Evolutionary conservation across 768 basidiomycete species (phyloP), one percentile per base, ranked within the genome.

Genomic region (Imleria badia): DNA sequence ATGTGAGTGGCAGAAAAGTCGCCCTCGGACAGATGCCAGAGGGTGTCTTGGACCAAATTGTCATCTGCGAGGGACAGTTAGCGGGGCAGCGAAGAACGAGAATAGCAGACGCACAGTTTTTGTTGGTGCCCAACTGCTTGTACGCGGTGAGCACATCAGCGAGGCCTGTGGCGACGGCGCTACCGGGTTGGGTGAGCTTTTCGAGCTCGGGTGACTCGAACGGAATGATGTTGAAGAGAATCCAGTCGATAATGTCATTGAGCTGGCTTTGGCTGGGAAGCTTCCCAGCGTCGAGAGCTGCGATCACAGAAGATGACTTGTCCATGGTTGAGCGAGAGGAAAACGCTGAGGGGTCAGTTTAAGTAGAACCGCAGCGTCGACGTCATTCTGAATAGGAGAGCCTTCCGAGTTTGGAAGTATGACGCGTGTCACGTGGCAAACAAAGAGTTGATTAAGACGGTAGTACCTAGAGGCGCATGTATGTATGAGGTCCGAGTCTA

Each of bases 221-320:
- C 38, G 76, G 73, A 9, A 81, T 67, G 54, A 78, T 73, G 34
- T 80, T 74, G 13, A 75, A 63, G 38, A 82, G 80, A 43, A 82
- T 62, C 76, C 78, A 83, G 63, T 86, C 81, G 58, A 86, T 76
- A 62, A 78, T 75, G 0, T 64, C 63, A 55, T 76, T 76, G 36
- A 81, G 59, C 63, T 90, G 88, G 29, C 78, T 67, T 12, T 86
- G 83, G 2, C 76, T 76, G 17, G 88, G 88, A 5, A 88, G 72
- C 64, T 90, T 90, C 20, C 86, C 86, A 17, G 86, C 86, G 57
- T 83, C 78, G 61, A 89, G 69, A 9, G 88, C 88, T 44, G 85
- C 88, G 52, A 85, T 65, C 23, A 88, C 62, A 35, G 84, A 83
- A 17, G 84, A 75, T 45, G 78, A 56, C 72, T 80, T 82, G 53